A percentile compares a stretch with the other conserved stretches of the same genome.
These are phyloP conservation scores for Melaleuca quinquenervia DNA, from an alignment of 345 rosid genomes.

Conservation along the genomic window DNA sequence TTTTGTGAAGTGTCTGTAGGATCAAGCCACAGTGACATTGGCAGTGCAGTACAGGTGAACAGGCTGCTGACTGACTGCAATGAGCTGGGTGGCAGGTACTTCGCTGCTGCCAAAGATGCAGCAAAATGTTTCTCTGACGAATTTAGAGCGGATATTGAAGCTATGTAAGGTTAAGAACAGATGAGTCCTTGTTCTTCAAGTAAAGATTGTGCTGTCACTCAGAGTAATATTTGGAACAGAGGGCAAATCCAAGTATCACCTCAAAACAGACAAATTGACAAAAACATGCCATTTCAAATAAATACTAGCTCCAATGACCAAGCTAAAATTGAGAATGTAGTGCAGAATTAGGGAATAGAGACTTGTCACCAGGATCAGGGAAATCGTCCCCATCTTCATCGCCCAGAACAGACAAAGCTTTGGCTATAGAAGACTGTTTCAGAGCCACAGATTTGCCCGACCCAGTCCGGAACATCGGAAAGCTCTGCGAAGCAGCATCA, in stretches of 20 bases:
- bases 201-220: background rate
- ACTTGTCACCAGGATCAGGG: conserved; percentile 18
- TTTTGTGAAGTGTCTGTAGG: background rate
- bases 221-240: background rate
- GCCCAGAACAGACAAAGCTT: conserved; percentile 48
- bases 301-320: background rate
- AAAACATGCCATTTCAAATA: background rate
- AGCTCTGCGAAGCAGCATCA: conserved; percentile 7
- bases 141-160: background rate
- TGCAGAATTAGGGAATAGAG: background rate
- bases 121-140: background rate
- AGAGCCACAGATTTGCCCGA: conserved; percentile 46
- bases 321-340: background rate
- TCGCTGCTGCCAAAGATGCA: background rate
- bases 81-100: background rate
- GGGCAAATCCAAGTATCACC: background rate
- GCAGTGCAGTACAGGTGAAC: background rate
- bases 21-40: background rate
- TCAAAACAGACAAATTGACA: background rate
- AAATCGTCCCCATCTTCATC: conserved; percentile 3
- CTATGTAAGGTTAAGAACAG: background rate
- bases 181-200: background rate
- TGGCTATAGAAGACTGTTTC: conserved; percentile 54
- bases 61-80: background rate
- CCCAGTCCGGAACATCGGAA: conserved; percentile 55